Evolutionary conservation across 805 yeast genomes (phyloP), one percentile per base, ranked within the genome.

Genomic region (Candida insectorum): DNA sequence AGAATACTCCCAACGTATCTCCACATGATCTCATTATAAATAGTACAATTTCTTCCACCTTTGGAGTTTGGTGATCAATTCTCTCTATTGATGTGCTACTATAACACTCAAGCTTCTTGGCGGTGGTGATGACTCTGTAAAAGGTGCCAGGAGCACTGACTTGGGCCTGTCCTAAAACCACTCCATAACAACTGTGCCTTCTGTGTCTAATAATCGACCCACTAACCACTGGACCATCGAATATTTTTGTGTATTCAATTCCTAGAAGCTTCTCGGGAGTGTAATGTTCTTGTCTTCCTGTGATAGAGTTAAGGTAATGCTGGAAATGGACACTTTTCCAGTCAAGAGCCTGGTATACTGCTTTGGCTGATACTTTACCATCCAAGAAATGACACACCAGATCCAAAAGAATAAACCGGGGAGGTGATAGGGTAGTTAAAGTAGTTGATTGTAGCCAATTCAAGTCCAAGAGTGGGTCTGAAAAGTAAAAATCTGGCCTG

Each of bases 21-120:
- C 45, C 42, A 23, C 41, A 37, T 8, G 38, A 18, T 21, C 36
- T 41, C 10, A 38, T 18, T 7, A 41, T 21, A 28, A 29, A 37
- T 16, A 25, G 10, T 5, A 38, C 12, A 2, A 41, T 23, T 4
- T 19, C n/a, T 5, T 26, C 13, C 15, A 31, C 13, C 7, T 37
- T 17, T 13, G 21, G 24, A 13, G 36, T 26, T 13, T 31, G 16
- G 9, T 13, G 11, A 20, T 15, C 23, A 15, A 41, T 16, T 20
- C 30, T 18, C 3, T 26, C 16, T 3, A 45, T 28, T 11, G 47
- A 44, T 5, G 16, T 29, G 4, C 23, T n/a, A 16, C 33, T 39
- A 27, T 38, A 48, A n/a, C 45, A 38, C 24, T 48, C 50, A 13
- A 47, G 18, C 6, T 41, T 23, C 14, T 30, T 43, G n/a, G 25